Percentiles rank a stretch among this genome's conserved stretches.
These are phyloP conservation scores for Sporothrix sp. DNA, from an alignment of 2,329 filamentous ascomycete species.

Conservation along the genomic window DNA sequence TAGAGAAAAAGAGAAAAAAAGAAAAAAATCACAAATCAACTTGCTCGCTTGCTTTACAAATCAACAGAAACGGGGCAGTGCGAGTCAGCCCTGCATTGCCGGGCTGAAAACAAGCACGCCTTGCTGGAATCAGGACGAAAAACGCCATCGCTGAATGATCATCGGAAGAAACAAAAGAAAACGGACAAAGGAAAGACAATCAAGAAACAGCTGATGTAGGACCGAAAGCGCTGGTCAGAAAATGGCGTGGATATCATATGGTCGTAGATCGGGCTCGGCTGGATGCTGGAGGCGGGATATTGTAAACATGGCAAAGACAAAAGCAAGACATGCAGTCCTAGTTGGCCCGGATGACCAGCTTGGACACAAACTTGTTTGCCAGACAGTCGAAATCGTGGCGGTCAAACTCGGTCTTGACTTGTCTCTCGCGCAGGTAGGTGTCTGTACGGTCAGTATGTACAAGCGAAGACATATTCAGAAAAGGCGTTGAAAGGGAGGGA, in stretches of 20 bases:
- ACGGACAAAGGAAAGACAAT: not conserved
- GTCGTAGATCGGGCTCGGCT: not conserved
- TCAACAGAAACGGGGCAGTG: constrained; percentile 2
- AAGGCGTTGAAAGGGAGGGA: not conserved
- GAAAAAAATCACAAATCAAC: not conserved
- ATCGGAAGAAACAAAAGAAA: constrained; percentile 1
- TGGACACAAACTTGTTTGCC: constrained; percentile 95
- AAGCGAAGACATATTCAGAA: no score
- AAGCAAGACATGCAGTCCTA: constrained; percentile 31
- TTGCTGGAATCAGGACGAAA: no score
- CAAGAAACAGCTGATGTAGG: not conserved
- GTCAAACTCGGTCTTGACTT: constrained; percentile 68
- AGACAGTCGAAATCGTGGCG: constrained; percentile 87
- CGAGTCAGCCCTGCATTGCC: no score
- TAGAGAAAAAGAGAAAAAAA: not conserved
- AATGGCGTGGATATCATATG: not conserved
- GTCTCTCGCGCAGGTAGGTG: constrained; percentile 71
- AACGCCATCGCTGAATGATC: constrained; percentile 25
- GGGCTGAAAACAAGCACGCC: not conserved
- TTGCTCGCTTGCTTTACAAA: not conserved
- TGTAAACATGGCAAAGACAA: not conserved
- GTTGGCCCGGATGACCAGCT: constrained; percentile 91
- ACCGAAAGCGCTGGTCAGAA: no score
- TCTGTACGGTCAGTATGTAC: constrained; percentile 44
- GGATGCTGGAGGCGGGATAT: not conserved